phyloP scores from a whole-genome alignment of 1,139 yeast genomes.

The Barnettozyma hawaiiensis region DNA sequence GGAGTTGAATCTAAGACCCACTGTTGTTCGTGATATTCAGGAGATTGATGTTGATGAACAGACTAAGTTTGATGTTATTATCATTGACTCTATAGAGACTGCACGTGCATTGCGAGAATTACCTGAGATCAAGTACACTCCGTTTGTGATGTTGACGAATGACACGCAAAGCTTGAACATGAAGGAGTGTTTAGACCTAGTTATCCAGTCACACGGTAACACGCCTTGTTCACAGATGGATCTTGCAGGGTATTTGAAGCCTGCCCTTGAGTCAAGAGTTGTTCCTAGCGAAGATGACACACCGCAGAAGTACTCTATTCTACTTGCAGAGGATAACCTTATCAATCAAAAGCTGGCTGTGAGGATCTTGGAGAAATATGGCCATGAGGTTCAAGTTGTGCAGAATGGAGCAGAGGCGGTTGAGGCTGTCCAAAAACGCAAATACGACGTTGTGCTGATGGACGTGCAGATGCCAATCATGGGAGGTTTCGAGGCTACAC shows the following conservation, averaged over 20 bases:
- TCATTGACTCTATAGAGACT: conserved; percentile 72
- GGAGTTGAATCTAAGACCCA: conserved; percentile 36
- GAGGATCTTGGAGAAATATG: conserved; percentile 74
- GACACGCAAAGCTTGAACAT: conserved; percentile 73
- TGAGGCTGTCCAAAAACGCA: conserved; percentile 56
- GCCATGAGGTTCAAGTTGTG: conserved; percentile 75
- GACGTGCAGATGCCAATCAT: conserved; percentile 94
- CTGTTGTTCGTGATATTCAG: conserved; percentile 36
- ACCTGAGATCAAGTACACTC: conserved; percentile 71
- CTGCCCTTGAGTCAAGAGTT: conserved; percentile 78
- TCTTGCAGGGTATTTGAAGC: conserved; percentile 75
- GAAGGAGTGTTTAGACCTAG: conserved; percentile 77
- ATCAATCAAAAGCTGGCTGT: conserved; percentile 87
- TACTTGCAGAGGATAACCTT: conserved; percentile 81
- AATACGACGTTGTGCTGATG: conserved; percentile 81
- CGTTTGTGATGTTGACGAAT: conserved; percentile 71
- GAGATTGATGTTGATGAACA: conserved; percentile 41
- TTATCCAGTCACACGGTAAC: conserved; percentile 82
- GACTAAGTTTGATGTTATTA: conserved; percentile 68
- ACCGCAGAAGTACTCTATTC: conserved; percentile 66
- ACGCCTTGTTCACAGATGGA: conserved; percentile 82
- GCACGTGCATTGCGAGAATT: conserved; percentile 64
- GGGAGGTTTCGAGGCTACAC: conserved; percentile 93
- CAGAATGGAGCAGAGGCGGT: conserved; percentile 82
- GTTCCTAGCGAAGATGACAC: conserved; percentile 80